Conservation (phyloP, 2,329 filamentous ascomycete species). For the Hypoxylon sp. region DNA sequence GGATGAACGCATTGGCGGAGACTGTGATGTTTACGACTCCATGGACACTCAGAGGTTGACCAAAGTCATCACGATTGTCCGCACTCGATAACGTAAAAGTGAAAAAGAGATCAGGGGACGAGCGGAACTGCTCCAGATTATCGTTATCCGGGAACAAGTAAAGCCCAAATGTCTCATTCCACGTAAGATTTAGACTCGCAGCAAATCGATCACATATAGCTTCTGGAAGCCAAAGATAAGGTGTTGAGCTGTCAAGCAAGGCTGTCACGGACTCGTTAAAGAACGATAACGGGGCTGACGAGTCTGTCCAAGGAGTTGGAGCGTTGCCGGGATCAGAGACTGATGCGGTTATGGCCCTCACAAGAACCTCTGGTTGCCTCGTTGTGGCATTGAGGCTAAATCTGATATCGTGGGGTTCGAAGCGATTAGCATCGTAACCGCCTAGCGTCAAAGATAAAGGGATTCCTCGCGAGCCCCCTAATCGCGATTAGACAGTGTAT, state of each 20-base stretch:
- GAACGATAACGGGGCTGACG: constrained; percentile 57
- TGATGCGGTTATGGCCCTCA: constrained; percentile 69
- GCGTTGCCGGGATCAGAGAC: constrained; percentile 53
- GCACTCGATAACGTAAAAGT: constrained; percentile 71
- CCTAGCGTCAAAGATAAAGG: constrained; percentile 76
- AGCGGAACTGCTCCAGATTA: constrained; percentile 64
- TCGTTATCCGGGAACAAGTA: constrained; percentile 74
- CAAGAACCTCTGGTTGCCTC: constrained; percentile 70
- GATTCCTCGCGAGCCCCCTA: constrained; percentile 58
- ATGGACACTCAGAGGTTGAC: constrained; percentile 62
- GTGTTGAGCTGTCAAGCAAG: constrained; percentile 74
- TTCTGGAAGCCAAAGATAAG: constrained; percentile 74
- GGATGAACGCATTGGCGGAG: constrained; percentile 65
- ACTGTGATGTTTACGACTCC: constrained; percentile 72
- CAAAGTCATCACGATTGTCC: constrained; percentile 68
- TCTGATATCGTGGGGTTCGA: constrained; percentile 70
- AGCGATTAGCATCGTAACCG: constrained; percentile 76
- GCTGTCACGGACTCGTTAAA: constrained; percentile 66
- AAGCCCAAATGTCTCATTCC: constrained; percentile 73
- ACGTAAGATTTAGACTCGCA: constrained; percentile 72
- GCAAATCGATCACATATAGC: constrained; percentile 76
- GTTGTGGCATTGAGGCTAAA: constrained; percentile 71
- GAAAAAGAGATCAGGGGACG: constrained; percentile 64
- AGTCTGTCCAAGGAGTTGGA: constrained; percentile 59
- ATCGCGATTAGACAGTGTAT: constrained; percentile 44